Evolutionary conservation across 1,139 yeast species (phyloP), one percentile per base, ranked within the genome.

Genomic region (Taiozyma onychis): DNA sequence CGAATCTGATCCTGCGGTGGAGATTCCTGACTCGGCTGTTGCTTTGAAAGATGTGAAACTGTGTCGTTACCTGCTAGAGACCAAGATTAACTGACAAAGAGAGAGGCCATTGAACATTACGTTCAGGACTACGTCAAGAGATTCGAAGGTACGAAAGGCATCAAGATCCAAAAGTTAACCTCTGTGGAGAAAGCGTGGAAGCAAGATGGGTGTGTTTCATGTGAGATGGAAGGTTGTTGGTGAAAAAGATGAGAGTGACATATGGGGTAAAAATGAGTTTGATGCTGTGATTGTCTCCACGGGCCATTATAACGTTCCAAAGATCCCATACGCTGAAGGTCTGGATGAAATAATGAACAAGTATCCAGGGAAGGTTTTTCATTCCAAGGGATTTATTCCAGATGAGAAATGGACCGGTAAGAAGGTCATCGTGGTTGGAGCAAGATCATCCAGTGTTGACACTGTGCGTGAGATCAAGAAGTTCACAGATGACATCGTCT

Each of bases 381-480:
- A 76, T 61, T 71, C 78, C 45, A 75, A 74, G 53, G 68, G 69
- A 52, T 73, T 61, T 49, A 48, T 60, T 30, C 46, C 51, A 13
- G 57, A 61, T 9, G 54, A 67, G 61, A 35, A 28, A 7, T 53
- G 74, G 48, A 60, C 59, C 28, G 66, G 66, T 47, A 70, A 75
- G 55, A 70, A 69, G 32, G 73, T 76, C 6, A 61, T 78, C 51
- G 68, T 77, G 37, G 67, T 78, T 43, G 83, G 82, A 2, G 77
- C 80, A 1, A 70, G 77, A 41, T 67, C 77, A 35, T 73, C 78
- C 54, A 70, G 80, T 5, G 69, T 73, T n/a, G 80, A 78, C 59
- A 62, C 76, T 14, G 62, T 75, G 18, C 34, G 51, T 35, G 51
- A 49, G 26, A 26, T 48, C 6, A 26, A 43, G n/a, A 16, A 43